Base-by-base conservation (phyloP, 1,284 basidiomycete genomes). In the Pseudozyma sp. region DNA sequence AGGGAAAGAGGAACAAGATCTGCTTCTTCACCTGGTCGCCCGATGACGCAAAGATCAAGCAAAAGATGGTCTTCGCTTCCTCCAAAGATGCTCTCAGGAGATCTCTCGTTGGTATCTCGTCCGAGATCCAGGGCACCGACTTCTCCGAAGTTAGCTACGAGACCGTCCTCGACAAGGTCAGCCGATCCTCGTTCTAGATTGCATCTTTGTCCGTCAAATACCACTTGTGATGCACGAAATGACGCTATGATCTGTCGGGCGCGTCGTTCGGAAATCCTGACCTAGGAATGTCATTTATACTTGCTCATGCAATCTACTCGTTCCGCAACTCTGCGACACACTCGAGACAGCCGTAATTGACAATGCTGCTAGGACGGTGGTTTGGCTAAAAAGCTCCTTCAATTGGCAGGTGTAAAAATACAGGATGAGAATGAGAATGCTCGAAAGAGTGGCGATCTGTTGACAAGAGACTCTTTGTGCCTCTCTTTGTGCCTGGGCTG, bases 61-160 rank as follows among this genome's bases (percentile, higher is more conserved):
- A 90, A 84, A 98, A 97, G 92, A 98, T 99, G 95, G 84, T 97
- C 80, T 93, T 90, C 86, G 92, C 96, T 45, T 92, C 94, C 25
- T 98, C 96, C 75, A 93, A 92, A 86, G 93, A 95, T 47, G 93
- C 92, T 12, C 87, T 99, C 65, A 90, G 90, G 84, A 90, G 89
- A 72, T 85, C 89, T 49, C 97, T 72, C 85, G 84, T 89, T 18
- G 93, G 93, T 50, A 88, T 94, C 77, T 88, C 89, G 0, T 67
- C 88, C 74, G 94, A 97, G 86, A 90, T 98, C 77, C 95, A 98
- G 87, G 95, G 90, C 64, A 97, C 93, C 59, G 94, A 95, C 70
- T 87, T 82, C 70, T 88, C 87, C 78, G 95, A 97, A 85, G 89
- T 97, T 74, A 88, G 90, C 48, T 88, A 91, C 83, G 91, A 94